phyloP scores from a whole-genome alignment of 2,329 filamentous ascomycete genomes.

The Trichoderma cornu-damae region DNA sequence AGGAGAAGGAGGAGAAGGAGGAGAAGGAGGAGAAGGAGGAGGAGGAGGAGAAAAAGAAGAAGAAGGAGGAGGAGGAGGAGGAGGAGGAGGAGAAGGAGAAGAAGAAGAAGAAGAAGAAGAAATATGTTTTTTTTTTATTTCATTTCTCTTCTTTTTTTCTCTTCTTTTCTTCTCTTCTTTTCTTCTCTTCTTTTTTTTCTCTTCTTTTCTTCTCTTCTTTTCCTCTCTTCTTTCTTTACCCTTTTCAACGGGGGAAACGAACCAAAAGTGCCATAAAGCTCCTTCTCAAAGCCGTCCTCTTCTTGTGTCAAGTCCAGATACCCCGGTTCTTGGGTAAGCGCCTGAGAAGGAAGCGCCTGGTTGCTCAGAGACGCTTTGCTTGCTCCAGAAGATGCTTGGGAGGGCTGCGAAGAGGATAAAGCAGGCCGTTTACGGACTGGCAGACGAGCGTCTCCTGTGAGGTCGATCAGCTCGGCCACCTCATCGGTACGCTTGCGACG shows the following conservation, averaged over 20 bases:
- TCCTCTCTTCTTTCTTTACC: too few species aligned
- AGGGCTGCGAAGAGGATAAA: constrained; percentile 16
- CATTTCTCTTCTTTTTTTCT: too few species aligned
- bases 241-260: constrained; percentile 20
- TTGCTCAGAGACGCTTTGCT: constrained; percentile 19
- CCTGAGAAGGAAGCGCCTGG: neutral
- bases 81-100: too few species aligned
- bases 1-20: too few species aligned
- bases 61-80: too few species aligned
- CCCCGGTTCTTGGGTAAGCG: constrained; percentile 34
- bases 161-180: too few species aligned
- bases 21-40: too few species aligned
- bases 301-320: constrained; percentile 43
- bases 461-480: constrained; percentile 35
- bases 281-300: constrained; percentile 37
- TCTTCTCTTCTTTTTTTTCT: too few species aligned
- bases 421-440: constrained; percentile 28
- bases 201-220: too few species aligned
- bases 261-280: constrained; percentile 47
- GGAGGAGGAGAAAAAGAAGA: too few species aligned
- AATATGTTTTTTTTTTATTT: too few species aligned
- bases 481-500: constrained; percentile 35
- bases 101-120: too few species aligned
- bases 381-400: constrained; percentile 12
- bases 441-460: constrained; percentile 36